Percentiles rank a stretch among this genome's conserved stretches.
phyloP scores from a whole-genome alignment of 495 filamentous ascomycete species.

The Chaetomium tenue region DNA sequence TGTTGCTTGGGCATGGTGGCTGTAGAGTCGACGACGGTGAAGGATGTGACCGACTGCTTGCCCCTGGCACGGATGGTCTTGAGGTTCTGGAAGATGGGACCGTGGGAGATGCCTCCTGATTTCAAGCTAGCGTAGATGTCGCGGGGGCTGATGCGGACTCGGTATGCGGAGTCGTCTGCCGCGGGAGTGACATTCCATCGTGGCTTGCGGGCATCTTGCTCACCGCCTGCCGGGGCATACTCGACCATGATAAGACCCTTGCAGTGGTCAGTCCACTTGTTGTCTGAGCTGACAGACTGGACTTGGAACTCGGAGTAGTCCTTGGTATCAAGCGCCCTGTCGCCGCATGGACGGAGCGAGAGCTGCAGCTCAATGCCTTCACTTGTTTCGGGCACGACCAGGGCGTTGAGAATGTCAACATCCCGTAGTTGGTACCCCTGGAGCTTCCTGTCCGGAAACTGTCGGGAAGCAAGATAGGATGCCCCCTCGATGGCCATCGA shows the following conservation, averaged over 20 bases:
- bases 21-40: conserved; percentile 41
- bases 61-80: conserved; percentile 28
- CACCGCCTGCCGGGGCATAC: conserved; percentile 14
- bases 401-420: conserved; percentile 42
- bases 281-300: conserved; percentile 49
- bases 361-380: conserved; percentile 43
- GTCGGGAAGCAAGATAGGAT: conserved; percentile 19
- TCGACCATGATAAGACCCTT: conserved; percentile 34
- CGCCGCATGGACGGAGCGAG: conserved; percentile 41
- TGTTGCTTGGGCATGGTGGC: conserved; percentile 45
- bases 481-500: conserved; percentile 52
- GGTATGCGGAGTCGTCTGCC: conserved; percentile 27
- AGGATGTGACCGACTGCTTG: conserved; percentile 28
- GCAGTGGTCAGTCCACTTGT: conserved; percentile 38
- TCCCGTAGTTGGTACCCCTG: conserved; percentile 42
- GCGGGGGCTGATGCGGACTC: conserved; percentile 24
- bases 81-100: conserved; percentile 41
- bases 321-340: conserved; percentile 40
- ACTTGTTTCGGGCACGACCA: conserved; percentile 43
- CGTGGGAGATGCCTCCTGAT: conserved; percentile 38
- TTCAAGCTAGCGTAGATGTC: conserved; percentile 35
- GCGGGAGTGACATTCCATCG: conserved; percentile 4
- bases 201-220: conserved; percentile 14
- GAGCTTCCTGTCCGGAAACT: not conserved
- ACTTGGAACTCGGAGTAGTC: conserved; percentile 40